Conservation (phyloP, 768 basidiomycete genomes). For the Crucibulum laeve region DNA sequence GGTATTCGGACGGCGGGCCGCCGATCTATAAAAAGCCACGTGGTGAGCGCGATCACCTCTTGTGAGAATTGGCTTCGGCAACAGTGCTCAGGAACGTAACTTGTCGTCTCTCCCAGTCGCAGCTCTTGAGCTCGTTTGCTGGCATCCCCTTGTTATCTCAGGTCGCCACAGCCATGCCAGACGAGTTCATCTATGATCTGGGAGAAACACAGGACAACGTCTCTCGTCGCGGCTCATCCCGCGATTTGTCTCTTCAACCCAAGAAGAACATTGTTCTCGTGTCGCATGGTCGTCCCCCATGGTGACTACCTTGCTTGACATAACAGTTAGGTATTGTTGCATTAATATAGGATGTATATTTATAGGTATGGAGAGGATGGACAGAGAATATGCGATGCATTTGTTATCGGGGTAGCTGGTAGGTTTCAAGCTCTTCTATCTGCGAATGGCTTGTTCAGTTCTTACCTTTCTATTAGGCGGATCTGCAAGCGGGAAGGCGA, state of each 20-base stretch:
- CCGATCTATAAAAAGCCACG: no score
- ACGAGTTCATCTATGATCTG: slow-evolving; percentile 10
- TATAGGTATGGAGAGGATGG: slow-evolving; percentile 79
- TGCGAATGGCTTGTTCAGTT: neutral
- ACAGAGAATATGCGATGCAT: slow-evolving; percentile 63
- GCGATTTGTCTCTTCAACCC: slow-evolving; percentile 30
- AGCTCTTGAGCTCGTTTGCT: no score
- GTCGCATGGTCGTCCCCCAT: slow-evolving; percentile 83
- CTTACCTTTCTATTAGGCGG: slow-evolving; percentile 71
- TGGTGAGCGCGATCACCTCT: no score
- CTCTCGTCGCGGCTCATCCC: slow-evolving; percentile 2
- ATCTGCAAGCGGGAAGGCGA: slow-evolving; percentile 84
- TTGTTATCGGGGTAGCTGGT: slow-evolving; percentile 85
- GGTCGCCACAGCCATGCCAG: slow-evolving; percentile 12
- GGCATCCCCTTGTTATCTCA: neutral
- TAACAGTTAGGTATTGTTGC: neutral
- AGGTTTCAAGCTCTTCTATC: slow-evolving; percentile 12
- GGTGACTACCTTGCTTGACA: slow-evolving; percentile 37
- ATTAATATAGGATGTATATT: slow-evolving; percentile 2
- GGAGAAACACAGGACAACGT: neutral
- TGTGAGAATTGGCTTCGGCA: no score
- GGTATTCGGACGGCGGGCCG: no score
- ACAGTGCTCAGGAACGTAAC: no score
- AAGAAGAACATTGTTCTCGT: slow-evolving; percentile 76
- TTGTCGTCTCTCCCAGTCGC: neutral